Evolutionary conservation across 371 early-diverging fungal species (phyloP).

Genomic region (Phascolomyces articulosus): DNA sequence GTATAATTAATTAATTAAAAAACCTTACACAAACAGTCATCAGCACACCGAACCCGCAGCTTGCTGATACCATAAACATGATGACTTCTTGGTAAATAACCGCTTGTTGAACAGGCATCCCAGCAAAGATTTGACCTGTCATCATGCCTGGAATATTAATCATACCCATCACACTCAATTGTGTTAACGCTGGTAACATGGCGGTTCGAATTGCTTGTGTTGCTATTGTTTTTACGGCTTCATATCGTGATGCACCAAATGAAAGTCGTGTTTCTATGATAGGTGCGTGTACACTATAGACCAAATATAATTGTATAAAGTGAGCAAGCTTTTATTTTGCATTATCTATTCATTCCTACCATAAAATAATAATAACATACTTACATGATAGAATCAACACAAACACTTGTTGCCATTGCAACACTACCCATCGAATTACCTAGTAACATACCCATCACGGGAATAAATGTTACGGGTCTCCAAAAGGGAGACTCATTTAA

Average conservation of each 20-base stretch:
- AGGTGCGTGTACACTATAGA: slow-evolving; percentile 6
- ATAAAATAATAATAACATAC: neutral
- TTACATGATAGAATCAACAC: slow-evolving; percentile 63
- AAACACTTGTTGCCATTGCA: slow-evolving; percentile 72
- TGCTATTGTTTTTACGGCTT: slow-evolving; percentile 76
- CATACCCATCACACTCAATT: slow-evolving; percentile 85
- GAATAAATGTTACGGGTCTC: slow-evolving; percentile 79
- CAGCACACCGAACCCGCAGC: slow-evolving; percentile 68
- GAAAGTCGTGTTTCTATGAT: slow-evolving; percentile 57
- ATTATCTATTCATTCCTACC: neutral
- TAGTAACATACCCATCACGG: slow-evolving; percentile 86
- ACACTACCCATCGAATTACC: slow-evolving; percentile 87
- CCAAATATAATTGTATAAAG: slow-evolving; percentile 30
- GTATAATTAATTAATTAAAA: neutral
- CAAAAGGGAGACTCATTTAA: slow-evolving; percentile 75
- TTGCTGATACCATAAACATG: slow-evolving; percentile 82
- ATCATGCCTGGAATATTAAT: slow-evolving; percentile 89
- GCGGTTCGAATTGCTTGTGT: slow-evolving; percentile 76
- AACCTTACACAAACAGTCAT: slow-evolving; percentile 57
- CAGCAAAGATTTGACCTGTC: slow-evolving; percentile 90
- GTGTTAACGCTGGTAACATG: slow-evolving; percentile 83
- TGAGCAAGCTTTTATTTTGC: slow-evolving; percentile 20
- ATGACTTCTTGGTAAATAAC: slow-evolving; percentile 82
- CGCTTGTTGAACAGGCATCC: slow-evolving; percentile 80
- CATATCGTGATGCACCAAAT: slow-evolving; percentile 88